These are phyloP conservation scores for Phytophthora pseudosyringae DNA, from an alignment of 352 stramenopile species.

Conservation along the genomic window DNA sequence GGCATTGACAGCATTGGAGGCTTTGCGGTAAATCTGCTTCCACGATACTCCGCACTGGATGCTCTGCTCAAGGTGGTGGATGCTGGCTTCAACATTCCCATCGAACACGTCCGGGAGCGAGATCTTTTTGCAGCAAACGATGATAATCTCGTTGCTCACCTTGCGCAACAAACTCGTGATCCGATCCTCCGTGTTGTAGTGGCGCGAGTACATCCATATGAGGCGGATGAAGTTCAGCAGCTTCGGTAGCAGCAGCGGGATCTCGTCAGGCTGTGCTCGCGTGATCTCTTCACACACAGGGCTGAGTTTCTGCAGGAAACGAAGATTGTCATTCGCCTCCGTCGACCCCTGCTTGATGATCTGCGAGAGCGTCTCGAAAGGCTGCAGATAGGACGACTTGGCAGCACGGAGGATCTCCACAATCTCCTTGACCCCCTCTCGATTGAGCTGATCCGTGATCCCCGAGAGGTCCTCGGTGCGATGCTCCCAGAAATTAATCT, in stretches of 20 bases:
- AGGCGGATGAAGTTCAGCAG: slow-evolving; percentile 94
- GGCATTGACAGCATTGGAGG: slow-evolving; percentile 65
- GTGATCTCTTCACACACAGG: slow-evolving; percentile 91
- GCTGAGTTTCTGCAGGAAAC: slow-evolving; percentile 93
- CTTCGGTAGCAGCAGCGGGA: slow-evolving; percentile 91
- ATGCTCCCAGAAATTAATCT: slow-evolving; percentile 96
- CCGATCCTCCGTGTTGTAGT: slow-evolving; percentile 96
- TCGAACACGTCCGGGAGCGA: slow-evolving; percentile 92
- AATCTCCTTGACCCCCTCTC: slow-evolving; percentile 91
- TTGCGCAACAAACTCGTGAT: slow-evolving; percentile 93
- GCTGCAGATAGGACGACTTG: slow-evolving; percentile 94
- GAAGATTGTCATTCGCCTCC: slow-evolving; percentile 95
- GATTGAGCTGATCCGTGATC: slow-evolving; percentile 94
- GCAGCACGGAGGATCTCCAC: slow-evolving; percentile 85
- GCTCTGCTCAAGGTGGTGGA: slow-evolving; percentile 90
- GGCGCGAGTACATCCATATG: slow-evolving; percentile 93
- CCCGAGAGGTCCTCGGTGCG: slow-evolving; percentile 93
- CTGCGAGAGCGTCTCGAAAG: slow-evolving; percentile 92
- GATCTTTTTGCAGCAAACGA: slow-evolving; percentile 90
- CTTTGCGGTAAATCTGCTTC: slow-evolving; percentile 91
- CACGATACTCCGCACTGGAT: slow-evolving; percentile 93
- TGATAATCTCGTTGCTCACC: slow-evolving; percentile 96
- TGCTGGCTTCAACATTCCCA: slow-evolving; percentile 91
- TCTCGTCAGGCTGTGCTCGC: slow-evolving; percentile 84
- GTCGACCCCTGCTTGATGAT: slow-evolving; percentile 93